Evolutionary conservation across 495 filamentous ascomycete genomes (phyloP), one percentile per base, ranked within the genome.

Genomic region (Talaromyces nanjingensis): DNA sequence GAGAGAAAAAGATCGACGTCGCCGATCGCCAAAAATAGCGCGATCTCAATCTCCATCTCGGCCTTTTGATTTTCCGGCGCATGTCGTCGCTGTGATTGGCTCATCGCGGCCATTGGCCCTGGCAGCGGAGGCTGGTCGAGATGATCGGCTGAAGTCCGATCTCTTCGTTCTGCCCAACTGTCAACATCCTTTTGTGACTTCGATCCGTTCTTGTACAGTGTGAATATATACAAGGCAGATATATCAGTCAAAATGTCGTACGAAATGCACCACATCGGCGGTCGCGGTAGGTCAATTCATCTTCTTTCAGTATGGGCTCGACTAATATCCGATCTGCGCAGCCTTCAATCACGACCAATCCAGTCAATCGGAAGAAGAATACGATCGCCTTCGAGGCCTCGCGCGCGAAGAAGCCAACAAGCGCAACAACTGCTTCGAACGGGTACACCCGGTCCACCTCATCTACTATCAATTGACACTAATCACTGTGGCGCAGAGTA

Each of bases 351-450:
- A 92, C 77, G 77, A 77, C 14, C 79, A 84, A 62, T 86, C 81
- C 73, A 70, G 71, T 65, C 81, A 86, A 63, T 82, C 87, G 49
- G 92, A 98, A 76, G 82, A 82, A 64, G 93, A 97, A 77, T 98
- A 97, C 77, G 92, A 97, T 69, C 92, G 91, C 34, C 84, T 98
- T 8, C 91, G 94, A 65, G 84, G 85, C 64, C 86, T 96, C 24
- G 94, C 93, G 11, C 85, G 87, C 60, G 81, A 84, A 67, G 92
- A 96, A 76, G 89, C 86, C 57, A 80, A 79, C 29, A 90, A 93
- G 78, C 87, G 89, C 68, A 82, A 81, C 34, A 80, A 80, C 29
- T 96, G 90, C 76, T 91, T 93, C 69, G 83, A 89, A 65, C 79
- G 80, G 72, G 89, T 91, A 80, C 53, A 20, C 18, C 8, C 53